These are phyloP conservation scores for Amanita rimosa DNA, from an alignment of 768 basidiomycete species.

Conservation along the genomic window DNA sequence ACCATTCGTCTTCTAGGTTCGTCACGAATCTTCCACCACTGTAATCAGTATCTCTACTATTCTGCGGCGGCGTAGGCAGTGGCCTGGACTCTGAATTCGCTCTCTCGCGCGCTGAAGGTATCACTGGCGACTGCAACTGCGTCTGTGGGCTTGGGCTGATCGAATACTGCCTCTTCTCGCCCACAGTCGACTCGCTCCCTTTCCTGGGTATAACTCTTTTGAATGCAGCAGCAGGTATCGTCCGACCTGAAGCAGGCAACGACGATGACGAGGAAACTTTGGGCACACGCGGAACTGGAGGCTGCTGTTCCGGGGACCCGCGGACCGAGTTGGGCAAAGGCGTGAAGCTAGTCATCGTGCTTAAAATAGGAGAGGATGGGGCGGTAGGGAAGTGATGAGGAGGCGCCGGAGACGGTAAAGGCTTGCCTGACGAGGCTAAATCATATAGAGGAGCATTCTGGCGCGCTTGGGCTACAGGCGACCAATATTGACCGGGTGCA, in stretches of 20 bases:
- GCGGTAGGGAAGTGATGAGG: neutral
- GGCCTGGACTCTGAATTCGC: constrained; percentile 4
- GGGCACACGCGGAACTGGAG: constrained; percentile 17
- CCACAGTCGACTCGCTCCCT: constrained; percentile 1
- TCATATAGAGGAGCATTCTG: neutral
- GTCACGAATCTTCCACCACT: constrained; percentile 26
- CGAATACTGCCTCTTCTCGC: neutral
- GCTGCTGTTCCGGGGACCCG: neutral
- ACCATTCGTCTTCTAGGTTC: constrained; percentile 23
- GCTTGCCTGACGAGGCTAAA: neutral
- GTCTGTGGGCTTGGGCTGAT: neutral
- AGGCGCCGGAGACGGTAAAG: neutral
- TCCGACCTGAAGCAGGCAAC: constrained; percentile 31
- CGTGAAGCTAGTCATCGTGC: constrained; percentile 25
- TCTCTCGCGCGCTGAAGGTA: neutral
- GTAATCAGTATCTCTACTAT: neutral
- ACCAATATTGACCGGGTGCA: neutral
- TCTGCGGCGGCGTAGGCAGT: neutral
- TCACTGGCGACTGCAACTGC: neutral
- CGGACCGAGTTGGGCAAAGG: constrained; percentile 24
- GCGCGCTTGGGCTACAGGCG: neutral
- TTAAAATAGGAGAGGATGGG: constrained; percentile 3
- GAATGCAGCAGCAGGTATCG: constrained; percentile 71
- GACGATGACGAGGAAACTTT: constrained; percentile 15
- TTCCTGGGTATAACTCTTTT: constrained; percentile 30